A percentile compares a stretch with the other conserved stretches of the same genome.
phyloP scores from a whole-genome alignment of 2,329 filamentous ascomycete species.

The Emericellopsis atlantica region DNA sequence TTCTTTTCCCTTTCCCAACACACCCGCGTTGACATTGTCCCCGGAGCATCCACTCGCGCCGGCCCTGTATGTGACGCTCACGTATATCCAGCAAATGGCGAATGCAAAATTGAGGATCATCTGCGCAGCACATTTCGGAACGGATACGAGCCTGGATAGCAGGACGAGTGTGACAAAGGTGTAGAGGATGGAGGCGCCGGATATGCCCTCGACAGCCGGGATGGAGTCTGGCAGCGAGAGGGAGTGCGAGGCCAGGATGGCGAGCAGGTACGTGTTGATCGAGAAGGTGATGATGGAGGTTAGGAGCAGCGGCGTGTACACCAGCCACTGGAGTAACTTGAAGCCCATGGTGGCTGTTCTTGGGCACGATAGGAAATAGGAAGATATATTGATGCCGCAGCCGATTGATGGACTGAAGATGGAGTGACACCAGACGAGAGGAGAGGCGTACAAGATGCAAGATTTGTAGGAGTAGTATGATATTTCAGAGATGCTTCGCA shows the following conservation, averaged over 20 bases:
- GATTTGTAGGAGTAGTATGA: too few relatives aligned
- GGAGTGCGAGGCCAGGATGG: constrained; percentile 53
- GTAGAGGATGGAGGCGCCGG: constrained; percentile 65
- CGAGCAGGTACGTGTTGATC: constrained; percentile 77
- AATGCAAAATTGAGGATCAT: constrained; percentile 70
- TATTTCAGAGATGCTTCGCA: too few relatives aligned
- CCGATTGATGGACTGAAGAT: too few relatives aligned
- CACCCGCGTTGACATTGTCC: constrained; percentile 43
- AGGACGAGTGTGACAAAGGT: constrained; percentile 58
- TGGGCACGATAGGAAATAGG: too few relatives aligned
- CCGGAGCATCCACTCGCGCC: constrained; percentile 53
- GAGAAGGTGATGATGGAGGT: constrained; percentile 63
- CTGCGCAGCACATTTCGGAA: constrained; percentile 56
- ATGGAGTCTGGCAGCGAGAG: constrained; percentile 50
- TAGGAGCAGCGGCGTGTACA: constrained; percentile 63
- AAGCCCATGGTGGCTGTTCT: constrained; percentile 34
- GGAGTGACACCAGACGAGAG: too few relatives aligned
- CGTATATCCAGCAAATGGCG: constrained; percentile 64
- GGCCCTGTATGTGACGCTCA: constrained; percentile 60
- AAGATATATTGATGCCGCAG: too few relatives aligned
- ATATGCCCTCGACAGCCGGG: constrained; percentile 66
- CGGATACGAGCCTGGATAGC: constrained; percentile 62
- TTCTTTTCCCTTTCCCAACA: constrained; percentile 47
- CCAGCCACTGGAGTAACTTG: constrained; percentile 54
- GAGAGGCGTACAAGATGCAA: too few relatives aligned